Evolutionary conservation across 768 basidiomycete species (phyloP).

Genomic region (Coprinopsis sp.): DNA sequence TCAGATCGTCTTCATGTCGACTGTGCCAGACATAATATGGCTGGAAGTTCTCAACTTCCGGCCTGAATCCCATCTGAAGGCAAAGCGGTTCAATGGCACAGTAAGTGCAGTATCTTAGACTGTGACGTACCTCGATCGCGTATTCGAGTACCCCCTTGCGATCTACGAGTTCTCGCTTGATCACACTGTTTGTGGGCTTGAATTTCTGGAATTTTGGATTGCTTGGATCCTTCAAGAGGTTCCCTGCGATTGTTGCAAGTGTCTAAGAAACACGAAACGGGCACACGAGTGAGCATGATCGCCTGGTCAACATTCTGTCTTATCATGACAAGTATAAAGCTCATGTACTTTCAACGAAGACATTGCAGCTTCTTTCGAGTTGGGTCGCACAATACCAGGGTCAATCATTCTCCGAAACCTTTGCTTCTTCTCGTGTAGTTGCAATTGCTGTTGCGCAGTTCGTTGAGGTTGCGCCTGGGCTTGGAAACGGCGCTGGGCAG

Average conservation of each 20-base stretch:
- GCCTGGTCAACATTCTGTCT: no score
- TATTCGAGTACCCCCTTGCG: slow-evolving; percentile 77
- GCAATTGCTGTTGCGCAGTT: slow-evolving; percentile 34
- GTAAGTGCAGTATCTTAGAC: slow-evolving; percentile 3
- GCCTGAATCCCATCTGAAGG: slow-evolving; percentile 65
- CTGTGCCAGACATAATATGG: slow-evolving; percentile 66
- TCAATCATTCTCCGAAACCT: slow-evolving; percentile 73
- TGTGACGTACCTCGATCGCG: slow-evolving; percentile 63
- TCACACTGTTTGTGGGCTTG: slow-evolving; percentile 68
- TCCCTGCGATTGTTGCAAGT: slow-evolving; percentile 63
- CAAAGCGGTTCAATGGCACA: neutral
- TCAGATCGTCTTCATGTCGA: slow-evolving; percentile 48
- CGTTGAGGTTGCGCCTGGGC: slow-evolving; percentile 21
- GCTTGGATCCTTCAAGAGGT: slow-evolving; percentile 67
- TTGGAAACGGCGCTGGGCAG: slow-evolving; percentile 40
- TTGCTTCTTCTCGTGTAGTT: slow-evolving; percentile 65
- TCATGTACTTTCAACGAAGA: slow-evolving; percentile 58
- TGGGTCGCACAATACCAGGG: slow-evolving; percentile 72
- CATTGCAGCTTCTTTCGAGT: slow-evolving; percentile 54
- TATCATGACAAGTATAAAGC: no score
- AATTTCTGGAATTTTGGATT: slow-evolving; percentile 70
- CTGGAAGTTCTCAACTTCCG: slow-evolving; percentile 67
- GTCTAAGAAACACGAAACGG: slow-evolving; percentile 39
- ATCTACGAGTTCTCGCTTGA: slow-evolving; percentile 64
- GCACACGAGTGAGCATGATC: slow-evolving; percentile 4